These are phyloP conservation scores for Solanum arcanum DNA, from an alignment of 257 asterid species.

Conservation along the genomic window DNA sequence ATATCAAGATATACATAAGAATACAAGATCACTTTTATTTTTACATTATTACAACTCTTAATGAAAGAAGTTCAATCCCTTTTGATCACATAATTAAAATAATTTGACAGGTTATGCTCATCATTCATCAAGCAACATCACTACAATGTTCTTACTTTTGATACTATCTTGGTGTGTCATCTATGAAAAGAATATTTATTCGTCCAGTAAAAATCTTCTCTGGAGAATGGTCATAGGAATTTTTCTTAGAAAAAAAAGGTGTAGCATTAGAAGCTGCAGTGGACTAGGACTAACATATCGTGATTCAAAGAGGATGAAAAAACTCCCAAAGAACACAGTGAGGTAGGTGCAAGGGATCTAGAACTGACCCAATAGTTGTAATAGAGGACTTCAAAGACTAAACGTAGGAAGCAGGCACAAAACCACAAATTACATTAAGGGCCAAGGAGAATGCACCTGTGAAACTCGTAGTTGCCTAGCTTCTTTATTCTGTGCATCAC, in stretches of 20 bases:
- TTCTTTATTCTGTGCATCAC: slow-evolving; percentile 87
- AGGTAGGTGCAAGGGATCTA: not conserved
- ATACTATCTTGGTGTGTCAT: not conserved
- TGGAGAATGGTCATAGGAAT: not conserved
- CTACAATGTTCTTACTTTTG: not conserved
- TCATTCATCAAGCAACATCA: not conserved
- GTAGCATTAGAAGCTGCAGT: not conserved
- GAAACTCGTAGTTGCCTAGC: slow-evolving; percentile 79
- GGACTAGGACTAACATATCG: not conserved
- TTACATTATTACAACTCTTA: not conserved
- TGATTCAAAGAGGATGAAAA: not conserved
- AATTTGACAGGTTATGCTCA: not conserved
- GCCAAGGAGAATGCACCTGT: slow-evolving; percentile 43
- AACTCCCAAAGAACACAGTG: not conserved
- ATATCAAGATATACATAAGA: not conserved
- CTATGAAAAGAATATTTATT: not conserved
- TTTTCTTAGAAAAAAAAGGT: not conserved
- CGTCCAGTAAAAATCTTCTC: not conserved
- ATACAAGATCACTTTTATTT: not conserved
- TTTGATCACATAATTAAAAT: not conserved
- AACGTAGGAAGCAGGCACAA: not conserved
- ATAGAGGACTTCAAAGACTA: not conserved
- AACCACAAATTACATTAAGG: not conserved
- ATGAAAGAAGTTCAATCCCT: not conserved
- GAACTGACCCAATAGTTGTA: not conserved